Base-by-base conservation (phyloP, 495 filamentous ascomycete species). In the Podospora pseudoanserina region DNA sequence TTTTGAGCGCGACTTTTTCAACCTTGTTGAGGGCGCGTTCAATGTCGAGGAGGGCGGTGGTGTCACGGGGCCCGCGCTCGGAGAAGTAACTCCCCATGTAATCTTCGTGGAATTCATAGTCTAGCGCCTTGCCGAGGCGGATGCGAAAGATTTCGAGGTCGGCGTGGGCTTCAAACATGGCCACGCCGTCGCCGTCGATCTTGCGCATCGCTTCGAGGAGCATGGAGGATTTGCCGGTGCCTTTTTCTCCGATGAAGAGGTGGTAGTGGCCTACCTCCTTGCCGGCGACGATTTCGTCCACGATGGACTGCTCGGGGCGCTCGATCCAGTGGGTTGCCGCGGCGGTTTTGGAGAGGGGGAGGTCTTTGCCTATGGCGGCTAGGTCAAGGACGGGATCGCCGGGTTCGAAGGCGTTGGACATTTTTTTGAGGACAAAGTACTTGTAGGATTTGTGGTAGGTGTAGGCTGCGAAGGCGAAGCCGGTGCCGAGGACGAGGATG, bases 1-100 rank as follows among this genome's bases (percentile, higher is more conserved):
- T 85, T 66, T 76, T 80, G 20, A 97, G 74, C 0, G 95, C 95
- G 9, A 97, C 91, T 79, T 99, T 99, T 76, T 99, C 94, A 5
- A 99, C 80, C 77, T 98, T 97, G 83, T 99, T 99, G 78, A 99
- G 89, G 1, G 95, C 95, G 18, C 95, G 87, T 73, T 99, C 95
- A 63, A 99, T 97, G 71, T 99, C 95, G 16, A 99, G 82, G 19
- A 99, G 77, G 4, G 95, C 92, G 0, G 91, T 94, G 2, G 92
- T 92, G 71, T 99, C 95, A 20, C 95, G 86, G 0, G 96, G 95
- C 0, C 95, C 95, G 34, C 92, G 87, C 70, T 98, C 96, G 67
- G 90, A 94, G 81, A 99, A 99, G 32, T 98, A 89, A 28, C 89
- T 90, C 28, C 95, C 95, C 63, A 99, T 96, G 75, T 99, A 98